A percentile compares a stretch with the other conserved stretches of the same genome.
Conservation (phyloP, 306 rosid genomes). For the Cicer arietinum region DNA sequence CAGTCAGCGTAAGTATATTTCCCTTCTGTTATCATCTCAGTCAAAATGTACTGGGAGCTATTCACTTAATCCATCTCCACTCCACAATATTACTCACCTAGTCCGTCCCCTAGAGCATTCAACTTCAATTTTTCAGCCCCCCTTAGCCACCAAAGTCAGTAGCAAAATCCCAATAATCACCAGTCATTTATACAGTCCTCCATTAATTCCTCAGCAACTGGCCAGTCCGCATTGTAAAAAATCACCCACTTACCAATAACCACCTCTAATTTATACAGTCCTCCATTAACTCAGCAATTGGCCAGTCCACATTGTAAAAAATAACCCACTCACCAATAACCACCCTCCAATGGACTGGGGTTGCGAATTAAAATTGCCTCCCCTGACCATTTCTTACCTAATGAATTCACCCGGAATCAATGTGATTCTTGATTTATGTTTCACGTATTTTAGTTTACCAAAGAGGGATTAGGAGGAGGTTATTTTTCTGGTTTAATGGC, state of each 20-base stretch:
- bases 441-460: slow-evolving; percentile 60
- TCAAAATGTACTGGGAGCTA: slow-evolving; percentile 31
- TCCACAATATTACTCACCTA: slow-evolving; percentile 40
- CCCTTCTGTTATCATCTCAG: slow-evolving; percentile 26
- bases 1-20: slow-evolving; percentile 32
- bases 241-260: slow-evolving; percentile 27
- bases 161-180: slow-evolving; percentile 29
- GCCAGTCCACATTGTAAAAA: slow-evolving; percentile 25
- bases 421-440: slow-evolving; percentile 49
- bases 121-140: slow-evolving; percentile 25
- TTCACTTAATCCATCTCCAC: slow-evolving; percentile 41
- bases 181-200: slow-evolving; percentile 23
- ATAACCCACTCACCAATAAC: slow-evolving; percentile 27
- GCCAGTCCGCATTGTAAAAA: slow-evolving; percentile 25
- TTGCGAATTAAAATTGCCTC: slow-evolving; percentile 35
- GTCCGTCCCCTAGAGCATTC: slow-evolving; percentile 30
- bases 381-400: slow-evolving; percentile 45
- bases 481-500: slow-evolving; percentile 69
- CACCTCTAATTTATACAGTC: neutral
- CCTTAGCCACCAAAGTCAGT: slow-evolving; percentile 31
- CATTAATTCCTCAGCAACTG: slow-evolving; percentile 42
- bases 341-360: slow-evolving; percentile 33
- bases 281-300: slow-evolving; percentile 38
- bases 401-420: slow-evolving; percentile 49
- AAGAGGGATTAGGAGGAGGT: slow-evolving; percentile 50